phyloP scores from a whole-genome alignment of 257 asterid genomes.

The Solanum ossicruentum region DNA sequence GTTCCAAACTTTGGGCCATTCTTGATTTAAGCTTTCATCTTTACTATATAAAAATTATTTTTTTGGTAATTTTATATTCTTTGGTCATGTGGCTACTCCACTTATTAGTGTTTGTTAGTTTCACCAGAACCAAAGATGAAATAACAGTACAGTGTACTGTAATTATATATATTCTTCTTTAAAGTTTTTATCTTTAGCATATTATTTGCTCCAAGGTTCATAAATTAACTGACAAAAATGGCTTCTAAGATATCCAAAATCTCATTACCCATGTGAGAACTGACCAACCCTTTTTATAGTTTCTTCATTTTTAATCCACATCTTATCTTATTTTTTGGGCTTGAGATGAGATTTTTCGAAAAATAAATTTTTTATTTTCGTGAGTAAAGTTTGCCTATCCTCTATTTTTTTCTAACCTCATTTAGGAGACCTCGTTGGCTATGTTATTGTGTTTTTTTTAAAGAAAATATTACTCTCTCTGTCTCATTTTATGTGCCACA shows the following conservation, averaged over 20 bases:
- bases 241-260: not conserved
- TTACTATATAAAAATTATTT: not conserved
- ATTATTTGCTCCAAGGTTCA: not conserved
- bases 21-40: constrained; percentile 11
- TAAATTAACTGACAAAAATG: not conserved
- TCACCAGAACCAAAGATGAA: not conserved
- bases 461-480: too few relatives aligned
- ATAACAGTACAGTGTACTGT: not conserved
- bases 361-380: too few relatives aligned
- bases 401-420: too few relatives aligned
- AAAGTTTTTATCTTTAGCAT: not conserved
- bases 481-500: too few relatives aligned
- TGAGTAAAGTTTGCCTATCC: too few relatives aligned
- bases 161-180: not conserved
- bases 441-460: too few relatives aligned
- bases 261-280: not conserved
- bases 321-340: not conserved
- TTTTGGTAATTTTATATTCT: not conserved
- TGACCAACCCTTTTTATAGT: not conserved
- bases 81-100: not conserved
- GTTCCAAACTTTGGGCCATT: constrained; percentile 16
- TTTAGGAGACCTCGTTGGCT: too few relatives aligned
- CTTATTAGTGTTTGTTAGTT: not conserved
- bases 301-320: not conserved
- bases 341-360: too few relatives aligned